A percentile compares a stretch with the other conserved stretches of the same genome.
Evolutionary conservation across 208 protist species (phyloP).

Genomic region (Crithidia expoeki): DNA sequence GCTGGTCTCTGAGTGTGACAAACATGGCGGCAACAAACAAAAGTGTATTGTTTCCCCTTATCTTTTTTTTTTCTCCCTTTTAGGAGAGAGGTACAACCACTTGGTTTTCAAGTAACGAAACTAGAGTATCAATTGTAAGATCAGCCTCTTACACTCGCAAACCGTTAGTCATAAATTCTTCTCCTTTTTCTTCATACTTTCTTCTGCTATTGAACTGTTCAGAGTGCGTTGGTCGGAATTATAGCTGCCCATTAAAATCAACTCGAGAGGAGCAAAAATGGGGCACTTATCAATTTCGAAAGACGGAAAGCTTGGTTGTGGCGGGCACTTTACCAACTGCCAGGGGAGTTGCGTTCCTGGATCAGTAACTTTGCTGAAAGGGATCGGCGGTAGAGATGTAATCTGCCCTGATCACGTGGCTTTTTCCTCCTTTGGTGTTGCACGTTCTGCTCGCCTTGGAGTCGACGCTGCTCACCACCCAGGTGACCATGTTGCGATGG

Average conservation of each 20-base stretch:
- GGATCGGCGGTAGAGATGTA: background rate
- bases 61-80: no score
- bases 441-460: constrained; percentile 4
- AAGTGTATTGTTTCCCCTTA: no score
- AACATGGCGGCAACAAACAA: no score
- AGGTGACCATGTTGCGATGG: constrained; percentile 57
- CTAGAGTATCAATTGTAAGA: no score
- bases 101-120: no score
- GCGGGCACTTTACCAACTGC: constrained; percentile 29
- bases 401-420: constrained; percentile 17
- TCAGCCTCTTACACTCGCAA: no score
- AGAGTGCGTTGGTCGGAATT: no score
- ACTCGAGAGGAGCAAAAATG: background rate
- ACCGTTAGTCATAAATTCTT: no score
- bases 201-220: background rate
- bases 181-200: no score
- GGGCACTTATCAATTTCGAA: constrained; percentile 7
- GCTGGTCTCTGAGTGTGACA: no score
- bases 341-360: constrained; percentile 21
- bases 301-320: constrained; percentile 27
- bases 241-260: background rate
- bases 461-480: constrained; percentile 23
- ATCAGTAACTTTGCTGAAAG: constrained; percentile 19
- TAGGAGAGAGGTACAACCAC: no score
- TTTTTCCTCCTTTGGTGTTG: constrained; percentile 29